Conservation (phyloP, 192 early-diverging fungal genomes). For the Umbelopsis vinacea region DNA sequence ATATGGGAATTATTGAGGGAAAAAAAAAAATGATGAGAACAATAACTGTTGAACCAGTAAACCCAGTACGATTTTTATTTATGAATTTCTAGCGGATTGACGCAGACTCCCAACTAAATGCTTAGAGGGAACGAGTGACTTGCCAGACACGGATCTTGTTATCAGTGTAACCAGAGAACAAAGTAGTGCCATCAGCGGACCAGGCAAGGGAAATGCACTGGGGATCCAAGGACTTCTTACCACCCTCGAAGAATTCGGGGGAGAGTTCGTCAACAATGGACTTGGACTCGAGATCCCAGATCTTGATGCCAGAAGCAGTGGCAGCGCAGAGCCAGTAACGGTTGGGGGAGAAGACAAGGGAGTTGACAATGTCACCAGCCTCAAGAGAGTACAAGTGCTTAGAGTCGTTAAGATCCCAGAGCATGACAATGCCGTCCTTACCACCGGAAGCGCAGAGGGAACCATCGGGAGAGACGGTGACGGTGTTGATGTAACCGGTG, state of each 20-base stretch:
- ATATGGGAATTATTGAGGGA: neutral
- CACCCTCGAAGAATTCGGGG: slow-evolving; percentile 71
- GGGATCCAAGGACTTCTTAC: slow-evolving; percentile 72
- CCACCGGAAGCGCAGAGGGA: slow-evolving; percentile 99
- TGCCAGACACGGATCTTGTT: slow-evolving; percentile 83
- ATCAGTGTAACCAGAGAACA: slow-evolving; percentile 99
- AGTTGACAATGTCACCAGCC: slow-evolving; percentile 95
- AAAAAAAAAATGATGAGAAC: neutral
- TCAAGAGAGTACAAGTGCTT: slow-evolving; percentile 99
- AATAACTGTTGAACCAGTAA: neutral
- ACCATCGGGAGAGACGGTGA: slow-evolving; percentile 99
- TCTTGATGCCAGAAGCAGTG: slow-evolving; percentile 94
- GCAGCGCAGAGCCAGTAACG: slow-evolving; percentile 99
- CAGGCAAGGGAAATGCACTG: slow-evolving; percentile 97
- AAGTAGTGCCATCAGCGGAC: slow-evolving; percentile 96
- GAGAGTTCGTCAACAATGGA: slow-evolving; percentile 91
- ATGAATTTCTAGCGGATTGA: slow-evolving; percentile 7
- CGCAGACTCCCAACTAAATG: slow-evolving; percentile 14
- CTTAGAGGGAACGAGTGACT: slow-evolving; percentile 58
- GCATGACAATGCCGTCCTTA: slow-evolving; percentile 98
- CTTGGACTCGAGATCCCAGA: slow-evolving; percentile 99
- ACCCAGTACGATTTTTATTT: neutral
- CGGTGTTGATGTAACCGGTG: slow-evolving; percentile 96
- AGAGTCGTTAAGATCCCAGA: slow-evolving; percentile 99
- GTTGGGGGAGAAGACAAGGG: slow-evolving; percentile 99